A percentile compares a stretch with the other conserved stretches of the same genome.
These are phyloP conservation scores for Pachyrhizus erosus DNA, from an alignment of 306 rosid genomes.

Conservation along the genomic window DNA sequence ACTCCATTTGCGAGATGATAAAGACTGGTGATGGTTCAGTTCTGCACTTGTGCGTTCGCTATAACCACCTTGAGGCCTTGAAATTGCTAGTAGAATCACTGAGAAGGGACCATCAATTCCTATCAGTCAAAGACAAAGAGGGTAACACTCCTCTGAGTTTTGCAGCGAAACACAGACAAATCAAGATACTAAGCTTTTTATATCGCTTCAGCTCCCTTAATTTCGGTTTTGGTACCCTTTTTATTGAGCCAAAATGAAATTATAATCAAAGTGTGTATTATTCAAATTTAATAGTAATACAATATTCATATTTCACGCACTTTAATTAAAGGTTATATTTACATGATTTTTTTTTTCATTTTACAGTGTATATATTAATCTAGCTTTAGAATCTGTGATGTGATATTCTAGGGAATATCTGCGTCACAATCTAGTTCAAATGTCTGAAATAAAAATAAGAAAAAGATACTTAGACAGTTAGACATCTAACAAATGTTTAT, in stretches of 20 bases:
- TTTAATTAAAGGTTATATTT: too few species aligned
- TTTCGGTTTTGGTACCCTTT: not conserved
- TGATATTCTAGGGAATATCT: not conserved
- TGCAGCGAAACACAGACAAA: conserved; percentile 30
- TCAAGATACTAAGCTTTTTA: conserved; percentile 40
- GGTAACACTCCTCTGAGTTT: conserved; percentile 37
- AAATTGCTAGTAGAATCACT: conserved; percentile 29
- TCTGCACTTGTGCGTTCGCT: conserved; percentile 39
- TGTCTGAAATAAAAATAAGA: not conserved
- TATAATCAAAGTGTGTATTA: not conserved
- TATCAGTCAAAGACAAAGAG: conserved; percentile 30
- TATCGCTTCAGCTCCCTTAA: too few species aligned
- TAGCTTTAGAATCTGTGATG: not conserved
- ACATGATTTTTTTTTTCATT: too few species aligned
- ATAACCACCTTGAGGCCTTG: conserved; percentile 41
- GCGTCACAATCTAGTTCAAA: not conserved
- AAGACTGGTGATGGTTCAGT: conserved; percentile 29
- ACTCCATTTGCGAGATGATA: not conserved
- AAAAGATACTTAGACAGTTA: too few species aligned
- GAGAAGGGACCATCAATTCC: conserved; percentile 25
- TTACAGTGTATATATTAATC: too few species aligned
- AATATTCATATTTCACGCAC: too few species aligned
- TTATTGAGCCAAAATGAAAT: not conserved
- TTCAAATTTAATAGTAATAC: not conserved
- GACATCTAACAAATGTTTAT: too few species aligned